Evolutionary conservation across 1,284 basidiomycete species (phyloP).

Genomic region (Heterobasidion parviporum): DNA sequence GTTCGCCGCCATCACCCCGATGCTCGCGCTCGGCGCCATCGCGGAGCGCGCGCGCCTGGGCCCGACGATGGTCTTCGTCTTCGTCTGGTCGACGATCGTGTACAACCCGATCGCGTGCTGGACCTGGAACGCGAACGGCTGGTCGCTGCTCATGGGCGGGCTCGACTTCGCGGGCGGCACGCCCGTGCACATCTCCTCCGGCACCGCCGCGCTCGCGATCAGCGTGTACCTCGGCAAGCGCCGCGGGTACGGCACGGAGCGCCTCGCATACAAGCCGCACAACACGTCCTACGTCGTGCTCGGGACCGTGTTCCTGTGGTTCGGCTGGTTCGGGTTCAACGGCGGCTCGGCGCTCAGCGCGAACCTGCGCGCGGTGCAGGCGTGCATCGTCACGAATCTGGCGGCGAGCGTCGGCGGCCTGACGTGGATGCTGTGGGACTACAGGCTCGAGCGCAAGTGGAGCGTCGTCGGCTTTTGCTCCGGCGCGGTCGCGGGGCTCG

Average conservation of each 20-base stretch:
- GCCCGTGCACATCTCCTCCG: conserved; percentile 90
- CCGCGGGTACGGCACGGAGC: conserved; percentile 88
- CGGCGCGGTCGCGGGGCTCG: conserved; percentile 86
- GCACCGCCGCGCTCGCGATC: conserved; percentile 87
- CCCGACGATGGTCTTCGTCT: conserved; percentile 84
- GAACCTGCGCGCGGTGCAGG: conserved; percentile 83
- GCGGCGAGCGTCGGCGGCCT: conserved; percentile 81
- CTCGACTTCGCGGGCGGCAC: conserved; percentile 96
- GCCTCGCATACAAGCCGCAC: conserved; percentile 84
- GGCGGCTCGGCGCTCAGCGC: conserved; percentile 81
- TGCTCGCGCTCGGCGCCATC: conserved; percentile 85
- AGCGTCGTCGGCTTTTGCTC: conserved; percentile 95
- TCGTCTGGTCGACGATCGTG: conserved; percentile 85
- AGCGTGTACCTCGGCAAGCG: conserved; percentile 89
- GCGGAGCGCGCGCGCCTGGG: conserved; percentile 88
- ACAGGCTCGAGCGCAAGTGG: conserved; percentile 89
- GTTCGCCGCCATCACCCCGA: conserved; percentile 83
- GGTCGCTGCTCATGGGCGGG: conserved; percentile 73
- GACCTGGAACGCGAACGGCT: conserved; percentile 91
- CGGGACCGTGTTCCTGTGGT: conserved; percentile 94
- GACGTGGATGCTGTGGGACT: conserved; percentile 96
- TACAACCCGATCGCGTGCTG: conserved; percentile 92
- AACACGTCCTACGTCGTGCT: conserved; percentile 86
- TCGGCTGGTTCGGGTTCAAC: conserved; percentile 97
- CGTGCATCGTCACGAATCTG: conserved; percentile 90